A percentile compares a stretch with the other conserved stretches of the same genome.
Conservation (phyloP, 2,329 filamentous ascomycete species). For the Neonectria punicea region DNA sequence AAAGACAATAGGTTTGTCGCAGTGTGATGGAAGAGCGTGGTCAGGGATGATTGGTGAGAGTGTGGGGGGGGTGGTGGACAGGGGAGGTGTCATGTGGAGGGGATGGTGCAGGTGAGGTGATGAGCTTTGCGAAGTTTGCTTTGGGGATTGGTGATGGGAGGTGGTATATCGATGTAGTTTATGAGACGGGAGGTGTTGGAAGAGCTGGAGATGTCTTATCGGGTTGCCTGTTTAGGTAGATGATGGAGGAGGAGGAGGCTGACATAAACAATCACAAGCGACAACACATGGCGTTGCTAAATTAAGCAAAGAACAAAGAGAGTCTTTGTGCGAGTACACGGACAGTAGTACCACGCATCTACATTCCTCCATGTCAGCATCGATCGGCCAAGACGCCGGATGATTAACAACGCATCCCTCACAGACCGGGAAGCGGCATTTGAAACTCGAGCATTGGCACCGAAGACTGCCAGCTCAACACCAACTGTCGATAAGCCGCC, state of each 20-base stretch:
- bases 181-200: background rate
- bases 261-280: background rate
- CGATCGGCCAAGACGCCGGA: conserved; percentile 20
- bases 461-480: background rate
- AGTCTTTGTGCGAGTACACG: background rate
- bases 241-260: background rate
- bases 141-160: conserved; percentile 1
- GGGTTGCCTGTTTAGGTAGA: background rate
- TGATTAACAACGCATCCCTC: conserved; percentile 24
- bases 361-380: background rate
- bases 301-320: background rate
- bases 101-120: conserved; percentile 13
- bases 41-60: conserved; percentile 31
- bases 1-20: conserved; percentile 2
- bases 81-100: conserved; percentile 9
- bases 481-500: background rate
- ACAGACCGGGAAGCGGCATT: conserved; percentile 22
- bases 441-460: conserved; percentile 13
- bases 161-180: background rate
- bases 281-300: too few relatives aligned
- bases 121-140: background rate
- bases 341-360: background rate
- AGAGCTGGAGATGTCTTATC: background rate
- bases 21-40: conserved; percentile 20
- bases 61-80: conserved; percentile 15